These are phyloP conservation scores for Colletotrichum phormii DNA, from an alignment of 2,329 filamentous ascomycete genomes.

Conservation along the genomic window DNA sequence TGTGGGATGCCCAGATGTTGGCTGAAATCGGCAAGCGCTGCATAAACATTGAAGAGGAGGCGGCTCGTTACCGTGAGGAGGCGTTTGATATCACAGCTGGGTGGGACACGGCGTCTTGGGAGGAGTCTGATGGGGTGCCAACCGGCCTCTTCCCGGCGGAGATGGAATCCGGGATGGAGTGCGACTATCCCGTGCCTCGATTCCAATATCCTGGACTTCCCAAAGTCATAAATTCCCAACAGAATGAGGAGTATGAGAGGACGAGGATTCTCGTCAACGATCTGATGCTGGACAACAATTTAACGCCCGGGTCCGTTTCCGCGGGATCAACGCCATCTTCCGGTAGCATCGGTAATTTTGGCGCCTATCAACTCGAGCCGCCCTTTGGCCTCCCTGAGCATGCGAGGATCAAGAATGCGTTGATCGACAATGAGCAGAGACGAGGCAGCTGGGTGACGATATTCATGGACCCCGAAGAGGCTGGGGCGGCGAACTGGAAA, in stretches of 20 bases:
- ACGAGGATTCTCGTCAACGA: not conserved
- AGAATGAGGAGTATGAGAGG: conserved; percentile 6
- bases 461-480: conserved; percentile 43
- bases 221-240: not conserved
- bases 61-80: not conserved
- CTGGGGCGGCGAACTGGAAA: conserved; percentile 42
- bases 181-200: not conserved
- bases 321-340: conserved; percentile 8
- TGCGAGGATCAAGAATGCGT: conserved; percentile 45
- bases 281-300: not conserved
- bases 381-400: conserved; percentile 45
- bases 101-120: conserved; percentile 13
- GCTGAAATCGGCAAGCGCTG: conserved; percentile 47
- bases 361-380: conserved; percentile 35
- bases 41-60: conserved; percentile 51
- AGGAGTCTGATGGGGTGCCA: conserved; percentile 7
- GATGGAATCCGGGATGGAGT: not conserved
- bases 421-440: conserved; percentile 42
- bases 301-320: conserved; percentile 6
- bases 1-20: conserved; percentile 51
- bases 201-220: conserved; percentile 15
- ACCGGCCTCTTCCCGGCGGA: not conserved
- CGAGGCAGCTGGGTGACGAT: conserved; percentile 44
- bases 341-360: conserved; percentile 18
- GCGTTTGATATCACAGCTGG: not conserved